Evolutionary conservation across 495 filamentous ascomycete species (phyloP).

Genomic region (Podospora pseudoanserina): DNA sequence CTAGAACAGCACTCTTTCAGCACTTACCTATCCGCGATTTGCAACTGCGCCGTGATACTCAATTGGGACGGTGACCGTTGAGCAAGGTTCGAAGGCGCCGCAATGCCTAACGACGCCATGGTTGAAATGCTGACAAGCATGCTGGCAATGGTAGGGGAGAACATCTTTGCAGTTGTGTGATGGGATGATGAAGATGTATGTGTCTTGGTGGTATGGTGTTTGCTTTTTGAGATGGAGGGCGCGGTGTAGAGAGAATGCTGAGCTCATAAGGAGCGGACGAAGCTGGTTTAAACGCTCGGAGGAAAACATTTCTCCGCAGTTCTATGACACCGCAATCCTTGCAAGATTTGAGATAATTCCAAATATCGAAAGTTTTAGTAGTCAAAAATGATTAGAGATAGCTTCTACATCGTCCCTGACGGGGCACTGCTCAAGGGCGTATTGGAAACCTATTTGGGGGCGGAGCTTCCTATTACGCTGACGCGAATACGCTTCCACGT

Average conservation of each 20-base stretch:
- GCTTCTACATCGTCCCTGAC: too few species aligned
- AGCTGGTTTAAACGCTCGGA: not conserved
- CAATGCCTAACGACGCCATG: not conserved
- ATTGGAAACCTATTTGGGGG: not conserved
- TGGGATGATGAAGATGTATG: not conserved
- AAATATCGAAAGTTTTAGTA: not conserved
- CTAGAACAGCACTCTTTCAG: not conserved
- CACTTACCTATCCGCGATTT: not conserved
- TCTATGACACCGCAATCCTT: not conserved
- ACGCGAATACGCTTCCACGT: not conserved
- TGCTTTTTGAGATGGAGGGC: not conserved
- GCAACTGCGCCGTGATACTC: not conserved
- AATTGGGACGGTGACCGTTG: not conserved
- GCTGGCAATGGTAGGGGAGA: not conserved
- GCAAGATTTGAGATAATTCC: not conserved
- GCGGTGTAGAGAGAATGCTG: not conserved
- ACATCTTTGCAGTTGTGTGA: not conserved
- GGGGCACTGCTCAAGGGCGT: not conserved
- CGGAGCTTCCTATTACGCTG: not conserved
- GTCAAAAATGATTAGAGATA: not conserved
- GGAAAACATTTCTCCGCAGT: not conserved
- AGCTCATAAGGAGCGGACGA: not conserved
- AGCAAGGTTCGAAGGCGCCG: not conserved
- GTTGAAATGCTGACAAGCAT: not conserved
- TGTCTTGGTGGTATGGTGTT: not conserved